Percentiles rank a stretch among this genome's conserved stretches.
phyloP scores from a whole-genome alignment of 345 rosid species.

The Gossypium rotundifolium region DNA sequence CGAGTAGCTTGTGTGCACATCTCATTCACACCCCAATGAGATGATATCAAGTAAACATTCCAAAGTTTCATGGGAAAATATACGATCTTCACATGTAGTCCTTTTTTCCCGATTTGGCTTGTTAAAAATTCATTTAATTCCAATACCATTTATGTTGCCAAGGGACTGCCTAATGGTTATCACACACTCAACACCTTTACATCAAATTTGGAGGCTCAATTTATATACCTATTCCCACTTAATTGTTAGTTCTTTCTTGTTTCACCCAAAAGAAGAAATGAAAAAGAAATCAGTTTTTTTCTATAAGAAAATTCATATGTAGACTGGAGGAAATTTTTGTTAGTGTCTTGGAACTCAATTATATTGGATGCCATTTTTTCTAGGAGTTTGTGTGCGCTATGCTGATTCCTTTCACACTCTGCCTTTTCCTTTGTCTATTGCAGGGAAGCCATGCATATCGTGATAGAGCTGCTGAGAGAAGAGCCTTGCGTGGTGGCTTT shows the following conservation, averaged over 20 bases:
- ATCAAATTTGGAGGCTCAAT: not conserved
- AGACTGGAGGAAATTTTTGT: not conserved
- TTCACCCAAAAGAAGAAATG: not conserved
- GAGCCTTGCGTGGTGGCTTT: slow-evolving; percentile 70
- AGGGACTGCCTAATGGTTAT: not conserved
- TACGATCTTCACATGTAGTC: not conserved
- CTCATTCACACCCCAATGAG: not conserved
- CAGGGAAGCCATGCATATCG: slow-evolving; percentile 41
- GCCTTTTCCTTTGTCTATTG: slow-evolving; percentile 16
- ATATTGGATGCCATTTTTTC: not conserved
- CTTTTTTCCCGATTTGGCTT: not conserved
- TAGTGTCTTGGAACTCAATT: not conserved
- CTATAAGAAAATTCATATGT: not conserved
- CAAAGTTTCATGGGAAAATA: not conserved
- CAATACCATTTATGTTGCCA: not conserved
- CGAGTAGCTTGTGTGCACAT: not conserved
- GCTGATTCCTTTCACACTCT: not conserved
- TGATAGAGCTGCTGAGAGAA: slow-evolving; percentile 92
- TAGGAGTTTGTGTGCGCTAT: not conserved
- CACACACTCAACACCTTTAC: not conserved
- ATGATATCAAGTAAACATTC: not conserved
- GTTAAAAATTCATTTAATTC: not conserved
- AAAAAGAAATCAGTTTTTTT: not conserved
- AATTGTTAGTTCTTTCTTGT: not conserved
- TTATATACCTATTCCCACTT: not conserved